A percentile compares a stretch with the other conserved stretches of the same genome.
These are phyloP conservation scores for Solanum tarapatanum DNA, from an alignment of 257 asterid genomes.

Conservation along the genomic window DNA sequence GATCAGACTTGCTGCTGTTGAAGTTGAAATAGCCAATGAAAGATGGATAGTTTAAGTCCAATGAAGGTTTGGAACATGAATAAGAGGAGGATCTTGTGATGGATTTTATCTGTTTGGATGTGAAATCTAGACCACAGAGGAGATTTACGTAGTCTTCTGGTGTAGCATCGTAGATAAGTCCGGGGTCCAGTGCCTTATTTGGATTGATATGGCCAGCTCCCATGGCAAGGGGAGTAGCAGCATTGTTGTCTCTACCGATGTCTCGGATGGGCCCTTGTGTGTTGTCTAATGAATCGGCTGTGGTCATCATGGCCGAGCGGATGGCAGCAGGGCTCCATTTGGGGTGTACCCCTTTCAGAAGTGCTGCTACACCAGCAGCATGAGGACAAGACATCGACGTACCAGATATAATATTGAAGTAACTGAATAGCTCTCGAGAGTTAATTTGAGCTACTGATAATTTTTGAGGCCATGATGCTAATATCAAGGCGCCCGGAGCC, in stretches of 20 bases:
- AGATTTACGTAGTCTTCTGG: conserved; percentile 34
- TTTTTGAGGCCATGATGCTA: conserved; percentile 52
- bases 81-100: conserved; percentile 31
- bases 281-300: conserved; percentile 38
- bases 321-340: conserved; percentile 66
- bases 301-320: conserved; percentile 70
- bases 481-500: conserved; percentile 53
- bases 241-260: conserved; percentile 11
- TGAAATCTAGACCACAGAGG: conserved; percentile 41
- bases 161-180: conserved; percentile 42
- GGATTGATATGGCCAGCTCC: conserved; percentile 73
- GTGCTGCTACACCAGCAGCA: conserved; percentile 55
- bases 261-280: conserved; percentile 30
- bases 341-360: conserved; percentile 38
- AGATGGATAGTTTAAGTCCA: conserved; percentile 73
- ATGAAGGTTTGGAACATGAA: conserved; percentile 40
- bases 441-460: not conserved
- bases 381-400: conserved; percentile 88
- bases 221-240: conserved; percentile 50
- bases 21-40: conserved; percentile 41
- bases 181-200: conserved; percentile 57
- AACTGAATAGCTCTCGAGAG: conserved; percentile 20
- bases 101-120: conserved; percentile 24
- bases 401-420: conserved; percentile 51
- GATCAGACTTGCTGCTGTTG: not conserved